phyloP scores from a whole-genome alignment of 257 asterid genomes.

The Ilex aquifolium region DNA sequence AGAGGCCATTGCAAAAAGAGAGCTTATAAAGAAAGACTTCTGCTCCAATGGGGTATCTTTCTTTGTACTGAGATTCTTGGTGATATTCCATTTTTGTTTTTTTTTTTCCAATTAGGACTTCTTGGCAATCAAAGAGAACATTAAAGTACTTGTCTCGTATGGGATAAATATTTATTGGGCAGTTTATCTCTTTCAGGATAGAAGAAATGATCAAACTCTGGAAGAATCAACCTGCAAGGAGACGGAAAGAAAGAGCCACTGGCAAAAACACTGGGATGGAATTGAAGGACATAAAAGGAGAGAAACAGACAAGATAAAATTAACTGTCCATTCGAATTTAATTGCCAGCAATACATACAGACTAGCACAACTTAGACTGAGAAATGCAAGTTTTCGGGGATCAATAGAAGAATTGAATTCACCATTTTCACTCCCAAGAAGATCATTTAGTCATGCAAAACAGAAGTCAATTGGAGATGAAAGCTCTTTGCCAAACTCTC shows the following conservation, averaged over 20 bases:
- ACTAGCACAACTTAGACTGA: slow-evolving; percentile 33
- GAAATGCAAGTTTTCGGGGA: slow-evolving; percentile 31
- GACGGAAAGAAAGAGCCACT: slow-evolving; percentile 32
- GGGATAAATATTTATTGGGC: not conserved
- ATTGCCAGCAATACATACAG: slow-evolving; percentile 27
- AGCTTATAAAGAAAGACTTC: slow-evolving; percentile 32
- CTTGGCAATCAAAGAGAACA: not conserved
- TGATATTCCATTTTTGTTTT: not conserved
- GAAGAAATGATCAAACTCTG: slow-evolving; percentile 40
- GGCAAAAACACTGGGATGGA: slow-evolving; percentile 24
- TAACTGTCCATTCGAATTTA: slow-evolving; percentile 22
- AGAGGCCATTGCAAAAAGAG: slow-evolving; percentile 62
- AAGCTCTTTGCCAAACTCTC: slow-evolving; percentile 53
- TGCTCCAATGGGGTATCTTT: slow-evolving; percentile 31
- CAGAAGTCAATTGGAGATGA: slow-evolving; percentile 51
- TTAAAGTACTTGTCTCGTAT: not conserved
- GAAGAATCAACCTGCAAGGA: slow-evolving; percentile 39
- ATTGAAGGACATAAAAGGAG: not conserved
- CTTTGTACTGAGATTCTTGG: slow-evolving; percentile 1
- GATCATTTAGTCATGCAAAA: slow-evolving; percentile 57
- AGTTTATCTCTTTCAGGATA: slow-evolving; percentile 38
- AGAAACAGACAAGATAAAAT: slow-evolving; percentile 31
- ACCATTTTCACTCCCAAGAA: slow-evolving; percentile 51
- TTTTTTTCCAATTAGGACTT: not conserved
- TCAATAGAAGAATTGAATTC: slow-evolving; percentile 36